Evolutionary conservation across 2,329 filamentous ascomycete species (phyloP).

Genomic region (Ascochyta koolunga): DNA sequence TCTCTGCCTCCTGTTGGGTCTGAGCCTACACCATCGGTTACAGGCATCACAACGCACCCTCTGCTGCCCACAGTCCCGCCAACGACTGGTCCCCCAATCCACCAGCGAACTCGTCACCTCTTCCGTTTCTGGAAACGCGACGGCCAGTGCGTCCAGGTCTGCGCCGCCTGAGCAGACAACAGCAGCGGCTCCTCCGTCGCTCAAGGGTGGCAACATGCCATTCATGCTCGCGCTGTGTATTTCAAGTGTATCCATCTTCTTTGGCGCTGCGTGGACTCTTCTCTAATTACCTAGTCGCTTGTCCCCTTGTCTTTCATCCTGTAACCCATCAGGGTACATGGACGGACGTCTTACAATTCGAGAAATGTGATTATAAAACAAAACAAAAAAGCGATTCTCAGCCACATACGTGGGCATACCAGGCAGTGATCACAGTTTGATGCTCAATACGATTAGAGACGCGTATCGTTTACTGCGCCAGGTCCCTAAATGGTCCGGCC

Average conservation of each 20-base stretch:
- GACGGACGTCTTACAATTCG: not conserved
- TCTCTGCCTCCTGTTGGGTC: constrained; percentile 9
- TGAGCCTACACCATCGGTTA: constrained; percentile 3
- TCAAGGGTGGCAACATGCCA: constrained; percentile 18
- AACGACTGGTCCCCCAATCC: constrained; percentile 4
- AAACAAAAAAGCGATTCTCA: not conserved
- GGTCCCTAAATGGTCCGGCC: not conserved
- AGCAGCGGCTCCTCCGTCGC: constrained; percentile 27
- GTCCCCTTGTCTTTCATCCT: too few species aligned
- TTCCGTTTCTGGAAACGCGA: constrained; percentile 1
- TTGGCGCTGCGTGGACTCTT: constrained; percentile 37
- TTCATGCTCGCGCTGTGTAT: constrained; percentile 26
- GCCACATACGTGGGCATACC: not conserved
- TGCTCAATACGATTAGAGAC: not conserved
- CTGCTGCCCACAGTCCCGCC: constrained; percentile 5
- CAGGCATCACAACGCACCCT: constrained; percentile 16
- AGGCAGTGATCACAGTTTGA: not conserved
- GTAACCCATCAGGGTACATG: not conserved
- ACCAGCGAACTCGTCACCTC: constrained; percentile 4
- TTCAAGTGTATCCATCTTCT: constrained; percentile 23
- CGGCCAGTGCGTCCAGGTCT: constrained; percentile 13
- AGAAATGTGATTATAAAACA: too few species aligned
- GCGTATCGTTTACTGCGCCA: not conserved
- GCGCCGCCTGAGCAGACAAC: constrained; percentile 22
- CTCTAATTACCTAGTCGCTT: constrained; percentile 15